Evolutionary conservation across 1,284 basidiomycete genomes (phyloP), one percentile per base, ranked within the genome.

Genomic region (Cutaneotrichosporon daszewskae): DNA sequence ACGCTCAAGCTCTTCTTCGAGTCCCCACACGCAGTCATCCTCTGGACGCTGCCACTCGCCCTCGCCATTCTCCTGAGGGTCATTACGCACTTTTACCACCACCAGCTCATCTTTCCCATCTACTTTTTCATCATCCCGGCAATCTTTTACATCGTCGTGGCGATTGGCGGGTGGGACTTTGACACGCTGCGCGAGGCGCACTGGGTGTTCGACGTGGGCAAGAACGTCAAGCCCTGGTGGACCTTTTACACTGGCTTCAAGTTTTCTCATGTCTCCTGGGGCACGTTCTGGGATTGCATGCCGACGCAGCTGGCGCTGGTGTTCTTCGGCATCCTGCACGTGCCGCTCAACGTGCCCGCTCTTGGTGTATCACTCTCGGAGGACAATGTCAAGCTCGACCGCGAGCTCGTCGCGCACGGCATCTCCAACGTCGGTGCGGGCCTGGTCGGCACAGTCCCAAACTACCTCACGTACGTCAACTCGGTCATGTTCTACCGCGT

Each of bases 401-500:
- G 84, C 47, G 94, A 98, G 66, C 81, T 98, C 1, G 79, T 95
- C 31, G 90, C 81, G 1, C 94, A 98, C 64, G 94, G 94, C 5
- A 82, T 88, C 49, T 92, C 90, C 2, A 98, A 98, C 64, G 54
- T 96, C 5, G 69, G 85, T 0, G 80, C 91, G 1, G 92, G 91
- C 2, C 47, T 85, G 3, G 58, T 86, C 18, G 90, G 91, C 3
- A 83, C 84, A 4, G 89, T 72, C 5, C 70, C 70, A 2, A 76
- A 76, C 57, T 77, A 76, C 51, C 65, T 76, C 13, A 73, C 72
- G 54, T 69, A 94, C 72, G 88, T 94, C 40, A 95, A 95, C 68
- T 90, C 87, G 0, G 75, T 94, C 11, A 68, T 95, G 75, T 91
- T 98, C 72, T 96, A 96, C 72, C 86, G 91, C 25, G 87, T 96